These are phyloP conservation scores for Orbilia oligospora DNA, from an alignment of 2,329 filamentous ascomycete genomes.

Conservation along the genomic window DNA sequence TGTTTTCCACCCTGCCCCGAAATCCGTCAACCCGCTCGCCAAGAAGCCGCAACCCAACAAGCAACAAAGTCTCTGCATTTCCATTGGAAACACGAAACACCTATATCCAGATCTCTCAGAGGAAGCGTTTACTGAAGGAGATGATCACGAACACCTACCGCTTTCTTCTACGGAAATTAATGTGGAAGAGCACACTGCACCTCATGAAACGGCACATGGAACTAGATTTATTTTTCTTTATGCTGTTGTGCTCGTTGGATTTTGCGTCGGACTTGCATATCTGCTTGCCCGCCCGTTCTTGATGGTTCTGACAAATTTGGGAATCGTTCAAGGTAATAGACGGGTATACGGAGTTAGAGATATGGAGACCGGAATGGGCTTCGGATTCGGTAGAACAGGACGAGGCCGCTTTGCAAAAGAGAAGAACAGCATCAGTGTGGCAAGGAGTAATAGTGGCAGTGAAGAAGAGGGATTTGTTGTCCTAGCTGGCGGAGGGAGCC, in stretches of 20 bases:
- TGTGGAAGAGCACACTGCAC: constrained; percentile 31
- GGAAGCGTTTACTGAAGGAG: not conserved
- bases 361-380: constrained; percentile 52
- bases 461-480: constrained; percentile 59
- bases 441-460: constrained; percentile 46
- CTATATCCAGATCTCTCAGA: constrained; percentile 15
- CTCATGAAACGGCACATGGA: constrained; percentile 49
- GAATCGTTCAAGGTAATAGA: constrained; percentile 43
- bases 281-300: constrained; percentile 52
- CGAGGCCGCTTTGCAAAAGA: constrained; percentile 52
- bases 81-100: constrained; percentile 42
- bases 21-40: constrained; percentile 36
- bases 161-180: constrained; percentile 10
- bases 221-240: constrained; percentile 54
- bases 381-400: constrained; percentile 48
- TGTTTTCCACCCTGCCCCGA: constrained; percentile 39
- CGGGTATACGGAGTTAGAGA: constrained; percentile 53
- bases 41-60: constrained; percentile 48
- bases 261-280: constrained; percentile 38
- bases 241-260: constrained; percentile 34
- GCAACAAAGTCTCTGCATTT: constrained; percentile 47
- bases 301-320: constrained; percentile 59
- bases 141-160: constrained; percentile 13
- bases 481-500: constrained; percentile 49
- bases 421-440: constrained; percentile 57